Evolutionary conservation across 768 basidiomycete genomes (phyloP).

Genomic region (Gymnopilus junonius): DNA sequence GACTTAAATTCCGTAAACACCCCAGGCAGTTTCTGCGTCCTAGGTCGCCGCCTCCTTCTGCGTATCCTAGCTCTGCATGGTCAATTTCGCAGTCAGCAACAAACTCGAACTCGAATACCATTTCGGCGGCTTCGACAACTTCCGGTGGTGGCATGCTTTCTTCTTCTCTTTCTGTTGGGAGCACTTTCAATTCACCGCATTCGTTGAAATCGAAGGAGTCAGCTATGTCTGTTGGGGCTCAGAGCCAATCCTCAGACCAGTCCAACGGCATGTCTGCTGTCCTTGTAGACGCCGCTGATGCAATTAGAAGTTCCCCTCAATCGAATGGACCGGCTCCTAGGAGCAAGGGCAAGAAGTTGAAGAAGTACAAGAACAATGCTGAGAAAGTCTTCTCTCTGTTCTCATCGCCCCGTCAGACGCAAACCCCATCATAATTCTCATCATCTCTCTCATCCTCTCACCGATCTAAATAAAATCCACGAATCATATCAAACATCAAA

Average conservation of each 20-base stretch:
- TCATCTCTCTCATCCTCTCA: not conserved
- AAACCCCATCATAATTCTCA: constrained; percentile 9
- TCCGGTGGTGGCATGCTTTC: constrained; percentile 56
- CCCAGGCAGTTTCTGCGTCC: constrained; percentile 75
- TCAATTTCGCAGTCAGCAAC: constrained; percentile 45
- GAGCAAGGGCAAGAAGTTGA: constrained; percentile 74
- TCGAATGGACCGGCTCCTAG: constrained; percentile 47
- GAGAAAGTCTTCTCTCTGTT: constrained; percentile 87
- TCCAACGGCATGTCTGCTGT: constrained; percentile 58
- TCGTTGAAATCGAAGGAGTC: constrained; percentile 86
- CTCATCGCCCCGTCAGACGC: constrained; percentile 63
- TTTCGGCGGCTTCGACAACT: constrained; percentile 44
- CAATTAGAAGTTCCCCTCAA: constrained; percentile 20
- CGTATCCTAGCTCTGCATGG: constrained; percentile 46
- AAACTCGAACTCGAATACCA: constrained; percentile 49
- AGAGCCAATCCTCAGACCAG: constrained; percentile 73
- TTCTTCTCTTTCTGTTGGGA: constrained; percentile 63
- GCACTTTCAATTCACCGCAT: constrained; percentile 53
- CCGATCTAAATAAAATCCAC: constrained; percentile 12
- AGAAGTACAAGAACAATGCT: constrained; percentile 87
- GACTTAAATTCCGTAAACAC: constrained; percentile 70
- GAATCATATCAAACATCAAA: constrained; percentile 7
- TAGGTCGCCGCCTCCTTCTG: constrained; percentile 65
- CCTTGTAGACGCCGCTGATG: constrained; percentile 35
- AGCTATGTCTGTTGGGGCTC: constrained; percentile 70